Evolutionary conservation across 176 grass and related monocot genomes (phyloP).

Genomic region (Cocos nucifera): DNA sequence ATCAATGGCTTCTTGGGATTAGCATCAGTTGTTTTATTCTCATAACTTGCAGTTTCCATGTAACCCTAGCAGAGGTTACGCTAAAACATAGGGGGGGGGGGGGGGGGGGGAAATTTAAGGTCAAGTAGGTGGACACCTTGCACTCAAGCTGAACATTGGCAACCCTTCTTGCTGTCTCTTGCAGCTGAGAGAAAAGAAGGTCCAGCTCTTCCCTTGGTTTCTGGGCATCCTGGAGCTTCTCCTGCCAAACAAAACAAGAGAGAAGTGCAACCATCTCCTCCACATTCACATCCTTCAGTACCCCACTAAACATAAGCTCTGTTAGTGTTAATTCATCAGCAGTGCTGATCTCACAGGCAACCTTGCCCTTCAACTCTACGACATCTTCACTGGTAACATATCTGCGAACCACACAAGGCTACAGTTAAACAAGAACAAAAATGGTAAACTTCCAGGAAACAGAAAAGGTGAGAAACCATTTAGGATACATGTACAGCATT

Average conservation of each 20-base stretch:
- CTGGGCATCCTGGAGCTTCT: conserved; percentile 69
- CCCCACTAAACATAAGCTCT: conserved; percentile 84
- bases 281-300: conserved; percentile 64
- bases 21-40: no score
- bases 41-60: no score
- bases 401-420: conserved; percentile 10
- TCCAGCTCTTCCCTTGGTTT: conserved; percentile 81
- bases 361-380: conserved; percentile 80
- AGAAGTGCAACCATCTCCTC: conserved; percentile 91
- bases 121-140: conserved; percentile 41
- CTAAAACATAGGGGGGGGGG: no score
- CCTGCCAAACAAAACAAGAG: conserved; percentile 93
- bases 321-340: conserved; percentile 83
- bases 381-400: conserved; percentile 63
- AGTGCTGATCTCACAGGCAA: conserved; percentile 78
- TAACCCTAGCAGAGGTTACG: not conserved
- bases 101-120: no score
- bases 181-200: conserved; percentile 43
- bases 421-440: not conserved
- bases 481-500: no score
- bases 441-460: no score
- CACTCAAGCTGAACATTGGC: conserved; percentile 55
- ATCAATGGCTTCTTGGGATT: no score
- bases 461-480: no score
- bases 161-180: conserved; percentile 38